These are phyloP conservation scores for Pichia nanzhaoensis DNA, from an alignment of 805 yeast species.

Conservation along the genomic window DNA sequence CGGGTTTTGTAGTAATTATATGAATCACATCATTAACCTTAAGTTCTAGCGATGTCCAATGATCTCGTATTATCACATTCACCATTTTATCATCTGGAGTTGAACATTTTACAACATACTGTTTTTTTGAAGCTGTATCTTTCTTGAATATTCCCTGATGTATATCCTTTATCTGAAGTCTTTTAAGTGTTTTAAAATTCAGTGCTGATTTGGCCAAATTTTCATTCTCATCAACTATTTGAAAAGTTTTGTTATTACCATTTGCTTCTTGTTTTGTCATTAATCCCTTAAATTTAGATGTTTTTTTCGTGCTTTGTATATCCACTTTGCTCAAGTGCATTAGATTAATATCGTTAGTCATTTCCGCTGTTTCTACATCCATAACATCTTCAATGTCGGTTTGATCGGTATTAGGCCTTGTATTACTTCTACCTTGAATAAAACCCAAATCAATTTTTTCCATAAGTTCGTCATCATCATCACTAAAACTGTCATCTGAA, in stretches of 20 bases:
- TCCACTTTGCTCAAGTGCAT: conserved; percentile 18
- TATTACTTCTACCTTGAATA: not conserved
- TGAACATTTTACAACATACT: conserved; percentile 48
- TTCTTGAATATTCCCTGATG: conserved; percentile 28
- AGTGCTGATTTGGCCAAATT: conserved; percentile 38
- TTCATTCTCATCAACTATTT: conserved; percentile 11
- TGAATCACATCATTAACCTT: conserved; percentile 53
- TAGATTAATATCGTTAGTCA: not conserved
- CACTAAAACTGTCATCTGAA: conserved; percentile 22
- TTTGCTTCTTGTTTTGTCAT: conserved; percentile 1
- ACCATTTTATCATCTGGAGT: conserved; percentile 29
- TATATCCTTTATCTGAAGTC: conserved; percentile 40
- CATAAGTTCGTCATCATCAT: conserved; percentile 24
- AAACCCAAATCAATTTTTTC: conserved; percentile 8
- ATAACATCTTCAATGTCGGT: not conserved
- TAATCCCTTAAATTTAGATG: conserved; percentile 6
- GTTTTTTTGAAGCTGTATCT: conserved; percentile 32
- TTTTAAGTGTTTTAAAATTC: conserved; percentile 38
- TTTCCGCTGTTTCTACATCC: not conserved
- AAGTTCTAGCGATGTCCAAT: conserved; percentile 47
- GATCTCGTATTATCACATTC: conserved; percentile 53
- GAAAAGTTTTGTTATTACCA: conserved; percentile 4
- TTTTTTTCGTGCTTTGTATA: conserved; percentile 12
- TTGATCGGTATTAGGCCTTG: conserved; percentile 8
- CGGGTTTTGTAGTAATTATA: conserved; percentile 38